Evolutionary conservation across 176 grass and related monocot species (phyloP).

Genomic region (Aegilops tauschii): DNA sequence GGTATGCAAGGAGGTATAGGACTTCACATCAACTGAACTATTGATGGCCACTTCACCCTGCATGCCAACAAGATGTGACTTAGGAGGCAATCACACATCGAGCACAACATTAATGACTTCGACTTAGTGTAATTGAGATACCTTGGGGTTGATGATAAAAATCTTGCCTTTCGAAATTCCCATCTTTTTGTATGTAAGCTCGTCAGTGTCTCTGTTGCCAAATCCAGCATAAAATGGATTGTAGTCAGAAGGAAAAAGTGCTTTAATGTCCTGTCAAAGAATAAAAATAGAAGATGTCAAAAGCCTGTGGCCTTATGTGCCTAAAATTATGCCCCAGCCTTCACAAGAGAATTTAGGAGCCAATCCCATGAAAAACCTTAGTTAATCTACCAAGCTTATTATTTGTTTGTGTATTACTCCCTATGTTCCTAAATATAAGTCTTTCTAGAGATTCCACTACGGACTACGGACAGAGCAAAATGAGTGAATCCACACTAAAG

Average conservation of each 20-base stretch:
- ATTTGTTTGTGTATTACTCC: neutral
- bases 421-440: no score
- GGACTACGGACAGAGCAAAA: no score
- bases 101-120: neutral
- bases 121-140: slow-evolving; percentile 21
- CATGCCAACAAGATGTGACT: slow-evolving; percentile 13
- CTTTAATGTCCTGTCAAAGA: slow-evolving; percentile 87
- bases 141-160: slow-evolving; percentile 99
- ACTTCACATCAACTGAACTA: slow-evolving; percentile 87
- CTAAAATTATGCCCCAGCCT: neutral
- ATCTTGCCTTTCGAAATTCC: slow-evolving; percentile 99
- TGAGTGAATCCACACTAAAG: no score
- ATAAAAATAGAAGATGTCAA: slow-evolving; percentile 16
- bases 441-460: no score
- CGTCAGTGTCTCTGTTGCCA: slow-evolving; percentile 97
- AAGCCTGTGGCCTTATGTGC: neutral
- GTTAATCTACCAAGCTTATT: slow-evolving; percentile 5
- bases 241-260: slow-evolving; percentile 92
- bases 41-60: slow-evolving; percentile 97
- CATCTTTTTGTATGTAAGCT: slow-evolving; percentile 95
- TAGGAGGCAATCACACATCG: neutral
- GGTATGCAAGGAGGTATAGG: slow-evolving; percentile 97
- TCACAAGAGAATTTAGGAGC: neutral
- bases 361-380: neutral
- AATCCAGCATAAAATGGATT: slow-evolving; percentile 99